Base-by-base conservation (phyloP, 192 early-diverging fungal genomes). In the Phycomyces nitens region DNA sequence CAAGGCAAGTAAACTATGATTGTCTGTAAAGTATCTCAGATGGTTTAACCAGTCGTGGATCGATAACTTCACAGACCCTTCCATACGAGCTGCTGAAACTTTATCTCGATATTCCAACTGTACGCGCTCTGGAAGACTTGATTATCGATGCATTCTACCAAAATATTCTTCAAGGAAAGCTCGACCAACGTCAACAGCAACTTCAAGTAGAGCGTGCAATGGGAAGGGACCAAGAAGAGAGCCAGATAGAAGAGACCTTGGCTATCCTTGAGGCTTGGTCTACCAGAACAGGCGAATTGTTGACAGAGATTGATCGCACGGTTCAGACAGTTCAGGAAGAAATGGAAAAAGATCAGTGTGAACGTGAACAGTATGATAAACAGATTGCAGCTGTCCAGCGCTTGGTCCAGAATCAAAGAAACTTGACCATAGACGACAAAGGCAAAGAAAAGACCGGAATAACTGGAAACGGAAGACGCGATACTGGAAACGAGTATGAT, bases 61-160 rank as follows among this genome's bases (percentile, higher is more conserved):
- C n/a, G n/a, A n/a, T n/a, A n/a, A n/a, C n/a, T n/a, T n/a, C n/a
- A n/a, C 70, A 93, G 92, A 87, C 84, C 5, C 80, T 94, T 43
- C 74, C 80, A 9, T 94, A 94, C 58, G 71, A 80, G 15, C 55
- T 66, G 12, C 77, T 94, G 51, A 74, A 87, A 42, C 26, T 75
- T n/a, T 78, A 82, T 27, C 77, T 94, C 12, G 81, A 90, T 56
- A 85, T 94, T 60, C 53, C 81, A n/a, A 91, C 86, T 60, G 83
- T 93, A 9, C 82, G 93, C 39, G 86, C 92, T 50, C 75, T 94
- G 38, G 93, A 94, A 62, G 93, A 94, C 71, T 72, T 94, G 56
- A 89, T 94, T 65, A 94, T 94, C 62, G 89, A 91, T 53, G 85
- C 90, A 24, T 86, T 94, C 34, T 93, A 94, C 58, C 87, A 89